phyloP scores from a whole-genome alignment of 2,329 filamentous ascomycete genomes.

The Monilinia polystroma region DNA sequence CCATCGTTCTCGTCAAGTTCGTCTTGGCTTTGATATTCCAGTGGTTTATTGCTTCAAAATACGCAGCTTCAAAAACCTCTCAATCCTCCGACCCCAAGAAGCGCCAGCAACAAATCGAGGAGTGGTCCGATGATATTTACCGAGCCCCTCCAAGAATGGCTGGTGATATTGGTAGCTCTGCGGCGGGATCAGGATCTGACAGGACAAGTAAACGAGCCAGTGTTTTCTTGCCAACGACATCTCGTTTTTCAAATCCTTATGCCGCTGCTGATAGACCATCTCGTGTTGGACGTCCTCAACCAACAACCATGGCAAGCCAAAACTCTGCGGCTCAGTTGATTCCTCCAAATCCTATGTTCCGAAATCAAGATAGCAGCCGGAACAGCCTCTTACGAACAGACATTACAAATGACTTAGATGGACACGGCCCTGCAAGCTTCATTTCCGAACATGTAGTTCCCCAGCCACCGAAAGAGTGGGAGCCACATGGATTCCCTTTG shows the following conservation, averaged over 20 bases:
- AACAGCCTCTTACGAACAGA: constrained; percentile 64
- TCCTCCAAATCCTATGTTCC: constrained; percentile 71
- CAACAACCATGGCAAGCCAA: constrained; percentile 95
- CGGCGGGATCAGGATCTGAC: constrained; percentile 65
- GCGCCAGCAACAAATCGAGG: constrained; percentile 90
- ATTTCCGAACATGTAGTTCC: constrained; percentile 95
- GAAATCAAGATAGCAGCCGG: constrained; percentile 60
- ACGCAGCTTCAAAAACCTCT: constrained; percentile 81
- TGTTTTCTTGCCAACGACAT: constrained; percentile 86
- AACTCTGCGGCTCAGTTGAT: constrained; percentile 68
- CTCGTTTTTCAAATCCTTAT: constrained; percentile 89
- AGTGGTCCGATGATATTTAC: constrained; percentile 98
- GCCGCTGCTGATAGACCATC: constrained; percentile 61
- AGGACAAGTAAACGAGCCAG: constrained; percentile 77
- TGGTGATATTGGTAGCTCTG: constrained; percentile 68
- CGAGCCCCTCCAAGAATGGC: constrained; percentile 79
- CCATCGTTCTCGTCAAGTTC: constrained; percentile 84
- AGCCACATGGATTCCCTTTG: constrained; percentile 92
- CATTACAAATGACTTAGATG: constrained; percentile 60
- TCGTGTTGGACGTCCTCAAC: constrained; percentile 52
- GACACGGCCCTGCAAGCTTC: constrained; percentile 83
- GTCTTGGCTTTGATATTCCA: constrained; percentile 87
- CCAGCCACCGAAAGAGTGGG: constrained; percentile 94
- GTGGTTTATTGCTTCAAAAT: constrained; percentile 90
- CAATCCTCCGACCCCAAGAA: constrained; percentile 78